Conservation (phyloP, 1,284 basidiomycete species). For the Fomitopsis betulina region DNA sequence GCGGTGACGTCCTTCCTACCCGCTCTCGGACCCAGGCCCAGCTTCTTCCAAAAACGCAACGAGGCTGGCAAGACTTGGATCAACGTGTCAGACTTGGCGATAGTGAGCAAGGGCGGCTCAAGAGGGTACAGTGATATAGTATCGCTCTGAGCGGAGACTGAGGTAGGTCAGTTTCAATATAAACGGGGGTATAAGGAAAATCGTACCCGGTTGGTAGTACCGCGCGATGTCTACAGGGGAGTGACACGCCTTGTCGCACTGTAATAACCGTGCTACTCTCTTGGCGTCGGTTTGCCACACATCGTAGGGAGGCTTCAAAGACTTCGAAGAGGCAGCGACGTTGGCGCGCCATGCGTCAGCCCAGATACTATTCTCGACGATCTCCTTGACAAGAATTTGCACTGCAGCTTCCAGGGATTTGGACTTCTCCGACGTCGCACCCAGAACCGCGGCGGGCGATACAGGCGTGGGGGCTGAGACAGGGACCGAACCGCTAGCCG, state of each 20-base stretch:
- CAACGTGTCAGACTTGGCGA: conserved; percentile 59
- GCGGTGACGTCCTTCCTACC: conserved; percentile 67
- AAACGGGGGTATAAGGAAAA: no score
- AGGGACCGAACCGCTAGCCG: conserved; percentile 36
- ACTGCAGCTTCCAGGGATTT: conserved; percentile 64
- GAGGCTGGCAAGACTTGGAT: conserved; percentile 64
- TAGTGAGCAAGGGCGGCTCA: conserved; percentile 52
- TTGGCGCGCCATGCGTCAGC: conserved; percentile 58
- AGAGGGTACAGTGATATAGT: conserved; percentile 32
- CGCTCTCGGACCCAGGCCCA: conserved; percentile 64
- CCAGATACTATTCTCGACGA: conserved; percentile 66
- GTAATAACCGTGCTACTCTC: conserved; percentile 33
- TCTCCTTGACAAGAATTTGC: conserved; percentile 53
- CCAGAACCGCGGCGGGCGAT: conserved; percentile 65
- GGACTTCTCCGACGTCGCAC: conserved; percentile 53
- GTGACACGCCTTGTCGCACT: conserved; percentile 21
- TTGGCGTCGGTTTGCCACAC: conserved; percentile 56
- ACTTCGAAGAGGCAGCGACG: conserved; percentile 23
- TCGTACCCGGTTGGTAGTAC: conserved; percentile 38
- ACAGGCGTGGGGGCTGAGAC: conserved; percentile 71
- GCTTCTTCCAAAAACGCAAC: conserved; percentile 77
- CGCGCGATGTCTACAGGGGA: conserved; percentile 27
- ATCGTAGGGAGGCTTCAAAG: conserved; percentile 24
- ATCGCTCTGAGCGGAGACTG: neutral
- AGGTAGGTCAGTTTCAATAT: neutral